phyloP scores from a whole-genome alignment of 441 rosid species.

The Adansonia grandidieri region DNA sequence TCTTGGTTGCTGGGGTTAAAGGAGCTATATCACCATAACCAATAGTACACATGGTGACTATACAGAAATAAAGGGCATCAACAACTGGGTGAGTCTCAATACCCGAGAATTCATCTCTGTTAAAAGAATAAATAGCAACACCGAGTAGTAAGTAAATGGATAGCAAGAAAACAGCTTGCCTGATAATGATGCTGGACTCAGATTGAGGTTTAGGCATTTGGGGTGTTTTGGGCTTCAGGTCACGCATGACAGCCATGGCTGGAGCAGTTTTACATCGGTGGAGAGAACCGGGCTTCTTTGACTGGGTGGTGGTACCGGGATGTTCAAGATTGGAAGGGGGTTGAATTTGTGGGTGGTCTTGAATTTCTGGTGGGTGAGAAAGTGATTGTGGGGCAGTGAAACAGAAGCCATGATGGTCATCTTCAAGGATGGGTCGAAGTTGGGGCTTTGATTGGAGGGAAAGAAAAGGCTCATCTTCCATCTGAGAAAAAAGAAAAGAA shows the following conservation, averaged over 20 bases:
- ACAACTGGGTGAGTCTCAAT: constrained; percentile 78
- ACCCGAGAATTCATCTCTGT: constrained; percentile 70
- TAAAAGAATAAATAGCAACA: constrained; percentile 63
- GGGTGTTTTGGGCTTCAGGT: constrained; percentile 36
- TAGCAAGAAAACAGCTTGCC: constrained; percentile 65
- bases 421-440: constrained; percentile 8
- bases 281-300: constrained; percentile 46
- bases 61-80: constrained; percentile 86
- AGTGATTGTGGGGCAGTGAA: constrained; percentile 1
- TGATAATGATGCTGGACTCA: constrained; percentile 53
- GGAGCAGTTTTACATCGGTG: constrained; percentile 80
- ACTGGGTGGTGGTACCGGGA: not conserved
- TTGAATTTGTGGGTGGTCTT: constrained; percentile 31
- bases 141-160: constrained; percentile 64
- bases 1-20: constrained; percentile 63
- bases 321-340: constrained; percentile 17
- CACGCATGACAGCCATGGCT: constrained; percentile 65
- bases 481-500: not conserved
- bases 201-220: constrained; percentile 52
- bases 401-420: not conserved
- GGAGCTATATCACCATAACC: constrained; percentile 94
- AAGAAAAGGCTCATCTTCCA: constrained; percentile 27
- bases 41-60: constrained; percentile 92
- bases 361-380: constrained; percentile 43
- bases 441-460: constrained; percentile 15